phyloP scores from a whole-genome alignment of 306 rosid genomes.

The Rosa lucieae region DNA sequence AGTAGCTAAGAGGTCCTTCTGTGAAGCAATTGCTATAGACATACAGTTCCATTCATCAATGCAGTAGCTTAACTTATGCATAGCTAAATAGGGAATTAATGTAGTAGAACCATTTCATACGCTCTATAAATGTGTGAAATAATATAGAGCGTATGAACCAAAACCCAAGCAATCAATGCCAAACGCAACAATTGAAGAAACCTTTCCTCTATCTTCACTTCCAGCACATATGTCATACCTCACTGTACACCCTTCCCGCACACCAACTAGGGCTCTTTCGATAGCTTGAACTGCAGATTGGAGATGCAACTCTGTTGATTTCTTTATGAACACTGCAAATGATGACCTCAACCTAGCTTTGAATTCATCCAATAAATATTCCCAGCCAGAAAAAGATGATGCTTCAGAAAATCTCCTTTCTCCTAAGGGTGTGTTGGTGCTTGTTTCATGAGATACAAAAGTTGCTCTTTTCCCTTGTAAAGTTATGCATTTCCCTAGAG shows the following conservation, averaged over 20 bases:
- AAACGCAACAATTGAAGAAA: conserved; percentile 70
- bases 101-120: neutral
- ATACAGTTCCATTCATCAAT: neutral
- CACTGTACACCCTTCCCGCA: conserved; percentile 47
- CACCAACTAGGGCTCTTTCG: conserved; percentile 80
- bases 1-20: neutral
- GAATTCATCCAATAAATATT: too few species aligned
- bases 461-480: too few species aligned
- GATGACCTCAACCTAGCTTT: too few species aligned
- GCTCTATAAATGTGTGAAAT: conserved; percentile 15
- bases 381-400: too few species aligned
- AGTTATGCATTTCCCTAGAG: too few species aligned
- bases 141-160: conserved; percentile 51
- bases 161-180: conserved; percentile 80
- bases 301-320: conserved; percentile 66
- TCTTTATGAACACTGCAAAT: conserved; percentile 59
- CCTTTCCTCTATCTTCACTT: conserved; percentile 58
- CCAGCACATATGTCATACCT: conserved; percentile 56
- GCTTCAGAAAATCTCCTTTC: too few species aligned
- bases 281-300: conserved; percentile 66
- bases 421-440: too few species aligned
- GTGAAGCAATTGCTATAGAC: neutral
- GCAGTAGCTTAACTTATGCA: too few species aligned
- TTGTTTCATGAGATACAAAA: too few species aligned
- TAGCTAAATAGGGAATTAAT: neutral